Percentiles rank a stretch among this genome's conserved stretches.
Evolutionary conservation across 1,284 basidiomycete species (phyloP).

Genomic region (Naganishia sp.): DNA sequence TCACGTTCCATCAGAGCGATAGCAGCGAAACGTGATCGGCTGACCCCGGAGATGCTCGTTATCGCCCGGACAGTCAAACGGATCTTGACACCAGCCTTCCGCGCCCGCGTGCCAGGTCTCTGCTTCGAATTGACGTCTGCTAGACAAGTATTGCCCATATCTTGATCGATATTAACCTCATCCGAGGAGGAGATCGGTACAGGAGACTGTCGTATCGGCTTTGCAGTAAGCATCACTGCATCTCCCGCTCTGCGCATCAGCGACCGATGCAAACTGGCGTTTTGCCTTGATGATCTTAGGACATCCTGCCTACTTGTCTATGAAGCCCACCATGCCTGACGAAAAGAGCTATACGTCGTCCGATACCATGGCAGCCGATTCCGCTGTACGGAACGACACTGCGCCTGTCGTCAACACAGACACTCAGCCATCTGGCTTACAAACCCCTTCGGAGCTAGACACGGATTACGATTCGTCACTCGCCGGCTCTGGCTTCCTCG

Average conservation of each 20-base stretch:
- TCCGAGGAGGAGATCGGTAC: not conserved
- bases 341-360: not conserved
- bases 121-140: not conserved
- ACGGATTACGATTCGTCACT: conserved; percentile 1
- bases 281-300: not conserved
- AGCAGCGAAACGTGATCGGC: conserved; percentile 1
- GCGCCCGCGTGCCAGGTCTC: too few relatives aligned
- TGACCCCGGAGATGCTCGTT: conserved; percentile 6
- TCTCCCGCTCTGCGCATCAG: not conserved
- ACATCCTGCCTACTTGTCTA: not conserved
- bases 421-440: not conserved
- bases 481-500: not conserved
- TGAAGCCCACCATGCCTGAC: not conserved
- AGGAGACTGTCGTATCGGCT: not conserved
- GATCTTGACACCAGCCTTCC: not conserved
- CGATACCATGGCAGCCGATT: not conserved
- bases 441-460: not conserved
- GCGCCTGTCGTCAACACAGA: not conserved
- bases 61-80: not conserved
- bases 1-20: not conserved
- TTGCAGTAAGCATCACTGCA: not conserved
- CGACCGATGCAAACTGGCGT: not conserved
- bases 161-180: not conserved
- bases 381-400: not conserved
- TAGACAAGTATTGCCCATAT: not conserved